Base-by-base conservation (phyloP, 805 yeast genomes). In the Wickerhamomyces silvicola region DNA sequence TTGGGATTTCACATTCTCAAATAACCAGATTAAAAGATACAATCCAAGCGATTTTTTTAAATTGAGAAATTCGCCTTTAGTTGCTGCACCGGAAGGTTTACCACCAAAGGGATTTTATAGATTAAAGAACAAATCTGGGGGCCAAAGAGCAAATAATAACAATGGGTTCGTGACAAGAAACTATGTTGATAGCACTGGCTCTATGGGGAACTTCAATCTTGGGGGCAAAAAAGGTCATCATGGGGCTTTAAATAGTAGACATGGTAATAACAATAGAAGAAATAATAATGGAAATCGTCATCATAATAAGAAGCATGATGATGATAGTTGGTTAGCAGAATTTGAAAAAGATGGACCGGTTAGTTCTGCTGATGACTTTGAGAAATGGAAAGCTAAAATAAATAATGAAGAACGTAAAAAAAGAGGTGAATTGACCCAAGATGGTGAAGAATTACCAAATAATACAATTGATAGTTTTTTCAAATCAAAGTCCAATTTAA, bases 331-430 rank as follows among this genome's bases (percentile, higher is more conserved):
- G 45, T 21, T 43, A 8, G 39, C 37, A 5, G 46, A 45, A 16
- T 27, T 39, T 24, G 52, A 47, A 3, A 38, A 35, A 22, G 46
- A 39, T 27, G 41, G 38, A 4, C 48, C 46, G 9, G 45, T 43
- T 24, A 42, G 38, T 6, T 31, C 33, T 32, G 53, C 56, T 18
- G 56, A 51, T 11, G 69, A 62, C 39, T 64, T 64, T 39, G 70
- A 64, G 39, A 43, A 52, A 19, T 62, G 62, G 60, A 64, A 55
- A 38, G 55, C 59, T 3, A 55, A 53, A 43, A 56, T 61, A 53
- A 60, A 52, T 33, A 59, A 50, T 30, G 47, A 56, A 34, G 64
- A 59, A 28, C 56, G 56, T 33, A 49, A 44, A 27, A 59, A 58
- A 32, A 52, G 53, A 31, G 62, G 60, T 18, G 45, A 50, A 10